Base-by-base conservation (phyloP, 2,329 filamentous ascomycete species). In the Mycosphaerella sp. region DNA sequence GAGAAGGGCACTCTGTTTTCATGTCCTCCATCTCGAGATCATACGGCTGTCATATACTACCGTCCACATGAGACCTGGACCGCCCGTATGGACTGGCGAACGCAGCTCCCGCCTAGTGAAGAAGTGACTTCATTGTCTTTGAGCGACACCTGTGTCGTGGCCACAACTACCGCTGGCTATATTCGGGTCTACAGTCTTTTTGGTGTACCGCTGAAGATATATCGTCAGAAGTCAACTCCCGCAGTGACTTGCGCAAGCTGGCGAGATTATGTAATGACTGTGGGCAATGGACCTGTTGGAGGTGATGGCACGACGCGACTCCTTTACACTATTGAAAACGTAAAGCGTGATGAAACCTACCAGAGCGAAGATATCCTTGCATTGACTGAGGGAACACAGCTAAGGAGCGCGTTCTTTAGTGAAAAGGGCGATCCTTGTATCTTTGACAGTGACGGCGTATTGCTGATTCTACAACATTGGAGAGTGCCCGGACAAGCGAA, bases 61-160 rank as follows among this genome's bases (percentile, higher is more conserved):
- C 82, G 93, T 6, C 93, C 94, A 0, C 93, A 98, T 66, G 91
- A 98, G 72, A 94, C 88, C 1, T 98, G 93, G 93, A 96, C 90
- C 2, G 80, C 87, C 44, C 80, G 93, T 45, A 81, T 82, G 16
- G 93, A 98, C 70, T 97, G 91, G 89, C 83, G 88, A 44, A 95
- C 86, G 0, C 78, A 86, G 57, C 71, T 98, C n/a, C 93, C 93
- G 0, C 79, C 79, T 28, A 89, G 89, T n/a, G 93, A 98, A 70
- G 79, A 84, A 9, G 81, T 96, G 2, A 84, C 84, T 43, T 87
- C 91, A 53, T 89, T 98, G 73, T 91, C 93, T 0, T 77, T 98
- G 12, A 94, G 88, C 66, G 86, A 93, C 40, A 90, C 87, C 0
- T 97, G 94, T 64, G 79, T 97, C 55, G 90, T 93, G 0, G 89